Evolutionary conservation across 805 yeast species (phyloP).

Genomic region (Teunomyces lycoperdinae): DNA sequence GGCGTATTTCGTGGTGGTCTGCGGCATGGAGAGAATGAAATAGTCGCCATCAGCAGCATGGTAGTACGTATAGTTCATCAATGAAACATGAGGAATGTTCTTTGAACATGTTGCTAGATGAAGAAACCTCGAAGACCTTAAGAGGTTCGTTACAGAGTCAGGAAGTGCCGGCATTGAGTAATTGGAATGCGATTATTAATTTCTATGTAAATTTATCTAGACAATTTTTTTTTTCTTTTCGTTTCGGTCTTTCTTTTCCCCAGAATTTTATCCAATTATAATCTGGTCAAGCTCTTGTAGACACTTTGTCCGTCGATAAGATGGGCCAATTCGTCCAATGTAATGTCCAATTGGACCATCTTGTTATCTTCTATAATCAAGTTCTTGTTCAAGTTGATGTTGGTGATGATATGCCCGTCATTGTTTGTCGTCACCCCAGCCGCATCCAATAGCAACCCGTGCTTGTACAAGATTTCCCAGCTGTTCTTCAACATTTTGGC

Average conservation of each 20-base stretch:
- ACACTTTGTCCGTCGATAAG: constrained; percentile 21
- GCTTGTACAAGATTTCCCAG: constrained; percentile 69
- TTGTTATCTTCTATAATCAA: constrained; percentile 42
- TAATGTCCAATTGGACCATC: constrained; percentile 50
- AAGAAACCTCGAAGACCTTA: constrained; percentile 63
- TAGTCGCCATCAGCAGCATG: constrained; percentile 41
- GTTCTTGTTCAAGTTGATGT: constrained; percentile 26
- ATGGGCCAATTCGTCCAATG: constrained; percentile 48
- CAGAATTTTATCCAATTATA: constrained; percentile 8
- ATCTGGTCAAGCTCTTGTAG: constrained; percentile 20
- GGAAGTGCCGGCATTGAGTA: constrained; percentile 21
- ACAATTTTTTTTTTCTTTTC: neutral
- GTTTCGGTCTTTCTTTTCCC: too few relatives aligned
- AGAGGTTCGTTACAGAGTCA: constrained; percentile 38
- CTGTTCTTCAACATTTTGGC: constrained; percentile 58
- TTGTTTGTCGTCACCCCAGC: constrained; percentile 41
- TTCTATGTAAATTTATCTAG: neutral
- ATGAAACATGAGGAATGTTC: constrained; percentile 77
- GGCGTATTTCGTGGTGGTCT: constrained; percentile 66
- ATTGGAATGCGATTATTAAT: neutral
- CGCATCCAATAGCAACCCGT: constrained; percentile 51
- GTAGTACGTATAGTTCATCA: constrained; percentile 84
- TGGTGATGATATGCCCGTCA: constrained; percentile 33
- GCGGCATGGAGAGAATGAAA: constrained; percentile 71
- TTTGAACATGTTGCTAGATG: constrained; percentile 82